Evolutionary conservation across 2,329 filamentous ascomycete species (phyloP).

Genomic region (Fusarium mangiferae): DNA sequence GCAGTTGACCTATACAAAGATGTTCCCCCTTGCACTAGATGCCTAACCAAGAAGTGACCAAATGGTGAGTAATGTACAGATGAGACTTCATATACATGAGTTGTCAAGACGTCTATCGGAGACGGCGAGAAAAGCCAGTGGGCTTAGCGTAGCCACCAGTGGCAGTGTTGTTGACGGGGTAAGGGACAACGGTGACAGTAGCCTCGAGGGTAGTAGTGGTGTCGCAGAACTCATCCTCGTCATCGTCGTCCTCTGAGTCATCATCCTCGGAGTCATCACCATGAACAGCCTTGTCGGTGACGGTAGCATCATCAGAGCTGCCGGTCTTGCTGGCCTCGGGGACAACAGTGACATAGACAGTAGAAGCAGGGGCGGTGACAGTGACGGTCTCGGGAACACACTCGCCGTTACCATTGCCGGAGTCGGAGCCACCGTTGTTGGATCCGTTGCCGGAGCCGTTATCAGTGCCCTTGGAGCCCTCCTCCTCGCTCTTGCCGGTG

Average conservation of each 20-base stretch:
- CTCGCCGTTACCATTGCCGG: slow-evolving; percentile 13
- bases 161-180: slow-evolving; percentile 54
- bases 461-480: slow-evolving; percentile 24
- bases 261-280: slow-evolving; percentile 28
- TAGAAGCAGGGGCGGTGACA: slow-evolving; percentile 48
- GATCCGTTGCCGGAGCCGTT: slow-evolving; percentile 20
- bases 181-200: slow-evolving; percentile 54
- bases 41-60: slow-evolving; percentile 35
- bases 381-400: slow-evolving; percentile 45
- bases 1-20: slow-evolving; percentile 28
- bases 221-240: slow-evolving; percentile 36
- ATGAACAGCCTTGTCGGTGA: slow-evolving; percentile 31
- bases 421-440: not conserved
- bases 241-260: slow-evolving; percentile 26
- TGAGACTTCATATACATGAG: slow-evolving; percentile 30
- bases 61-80: slow-evolving; percentile 41
- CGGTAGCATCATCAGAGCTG: slow-evolving; percentile 32
- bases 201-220: slow-evolving; percentile 45
- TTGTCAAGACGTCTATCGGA: slow-evolving; percentile 44
- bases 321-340: slow-evolving; percentile 35
- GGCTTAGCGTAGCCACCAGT: slow-evolving; percentile 48
- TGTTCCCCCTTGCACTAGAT: slow-evolving; percentile 35
- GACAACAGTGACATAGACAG: slow-evolving; percentile 51
- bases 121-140: slow-evolving; percentile 50
- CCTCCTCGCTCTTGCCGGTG: slow-evolving; percentile 16